Base-by-base conservation (phyloP, 352 stramenopile genomes). In the Elongisporangium undulatum region DNA sequence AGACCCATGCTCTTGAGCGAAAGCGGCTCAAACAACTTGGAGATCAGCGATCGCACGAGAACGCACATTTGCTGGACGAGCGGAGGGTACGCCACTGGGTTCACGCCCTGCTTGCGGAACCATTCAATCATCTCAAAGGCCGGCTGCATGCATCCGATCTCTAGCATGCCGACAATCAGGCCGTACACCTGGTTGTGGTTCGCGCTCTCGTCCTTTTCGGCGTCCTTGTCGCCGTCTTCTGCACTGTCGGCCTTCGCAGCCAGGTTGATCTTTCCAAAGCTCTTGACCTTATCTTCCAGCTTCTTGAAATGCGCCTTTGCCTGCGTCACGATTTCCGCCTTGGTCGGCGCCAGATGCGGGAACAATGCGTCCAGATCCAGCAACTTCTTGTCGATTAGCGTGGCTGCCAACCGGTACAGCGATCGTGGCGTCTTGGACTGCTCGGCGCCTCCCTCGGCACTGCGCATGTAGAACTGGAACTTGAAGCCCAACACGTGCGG, bases 401-500 rank as follows among this genome's bases (percentile, higher is more conserved):
- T 90, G n/a, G 91, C 92, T 13, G 89, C 90, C 13, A 95, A 66
- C 12, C 87, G 75, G 26, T 96, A 97, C 3, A 98, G 68, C 21
- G 82, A 87, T 4, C 62, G 75, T 1, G 82, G 81, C 17, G 88
- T 92, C 29, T 62, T 70, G 4, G 77, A 29, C 8, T 63, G 69
- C 26, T 84, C 74, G 2, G 63, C 51, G 51, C 58, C 61, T 26
- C 69, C 55, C 15, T 77, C 70, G 1, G 21, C 23, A 12, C 38
- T 24, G 23, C 78, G 69, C 58, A 89, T 87, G 80, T 98, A 98
- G 41, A 91, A 95, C 58, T 90, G 76, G 56, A 97, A 97, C 71
- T 98, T 98, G 69, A 98, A 98, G 16, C 94, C 94, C 16, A 98
- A 63, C 12, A 98, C 76, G 59, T 98, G 91, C 1, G 87, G 85